These are phyloP conservation scores for Cicer pinnatifidum DNA, from an alignment of 306 rosid species.

Conservation along the genomic window DNA sequence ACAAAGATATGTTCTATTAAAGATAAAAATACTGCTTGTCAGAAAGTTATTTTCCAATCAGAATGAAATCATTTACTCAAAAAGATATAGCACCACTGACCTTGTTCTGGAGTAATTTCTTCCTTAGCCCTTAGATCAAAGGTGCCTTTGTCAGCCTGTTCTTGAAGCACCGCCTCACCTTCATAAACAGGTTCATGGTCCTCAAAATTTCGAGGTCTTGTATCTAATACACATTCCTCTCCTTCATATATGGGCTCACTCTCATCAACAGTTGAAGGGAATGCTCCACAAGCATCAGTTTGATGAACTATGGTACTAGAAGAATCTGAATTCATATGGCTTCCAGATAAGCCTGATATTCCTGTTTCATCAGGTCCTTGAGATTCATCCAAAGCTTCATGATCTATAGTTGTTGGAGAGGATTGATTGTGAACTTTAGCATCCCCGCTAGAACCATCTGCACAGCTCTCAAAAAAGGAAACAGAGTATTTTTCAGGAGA, in stretches of 20 bases:
- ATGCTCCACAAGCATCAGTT: constrained; percentile 56
- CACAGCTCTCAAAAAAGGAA: constrained; percentile 47
- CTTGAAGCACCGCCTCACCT: constrained; percentile 86
- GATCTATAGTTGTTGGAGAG: constrained; percentile 44
- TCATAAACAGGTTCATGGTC: constrained; percentile 89
- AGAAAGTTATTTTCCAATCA: constrained; percentile 37
- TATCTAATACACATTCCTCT: constrained; percentile 82
- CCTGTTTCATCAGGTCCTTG: constrained; percentile 50
- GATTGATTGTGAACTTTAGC: constrained; percentile 47
- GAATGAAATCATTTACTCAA: constrained; percentile 24
- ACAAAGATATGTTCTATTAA: constrained; percentile 25
- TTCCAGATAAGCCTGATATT: constrained; percentile 49
- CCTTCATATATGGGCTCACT: constrained; percentile 98
- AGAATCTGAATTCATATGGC: constrained; percentile 59
- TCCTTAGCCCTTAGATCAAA: constrained; percentile 53
- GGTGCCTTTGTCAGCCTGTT: constrained; percentile 80
- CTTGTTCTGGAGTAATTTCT: constrained; percentile 79
- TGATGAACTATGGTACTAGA: constrained; percentile 54
- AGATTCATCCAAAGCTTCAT: constrained; percentile 52
- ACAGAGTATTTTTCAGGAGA: constrained; percentile 49
- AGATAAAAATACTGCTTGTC: constrained; percentile 39
- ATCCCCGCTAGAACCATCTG: constrained; percentile 46
- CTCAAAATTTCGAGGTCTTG: constrained; percentile 54
- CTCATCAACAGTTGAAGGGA: constrained; percentile 65
- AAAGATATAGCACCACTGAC: constrained; percentile 50